phyloP scores from a whole-genome alignment of 805 yeast genomes.

The Barnettozyma sucrosica region DNA sequence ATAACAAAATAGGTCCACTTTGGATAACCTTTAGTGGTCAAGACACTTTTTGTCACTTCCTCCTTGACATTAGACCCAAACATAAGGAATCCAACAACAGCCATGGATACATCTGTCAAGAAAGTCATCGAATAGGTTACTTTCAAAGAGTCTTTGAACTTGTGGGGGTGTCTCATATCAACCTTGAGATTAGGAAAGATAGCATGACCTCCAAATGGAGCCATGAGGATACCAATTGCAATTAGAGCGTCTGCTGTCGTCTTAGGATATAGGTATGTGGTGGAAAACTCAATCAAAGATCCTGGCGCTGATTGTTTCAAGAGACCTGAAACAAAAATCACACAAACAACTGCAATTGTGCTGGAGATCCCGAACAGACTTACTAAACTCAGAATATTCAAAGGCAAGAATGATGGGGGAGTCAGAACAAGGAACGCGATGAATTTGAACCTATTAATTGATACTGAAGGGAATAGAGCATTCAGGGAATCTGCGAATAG shows the following conservation, averaged over 20 bases:
- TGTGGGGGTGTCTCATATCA: conserved; percentile 65
- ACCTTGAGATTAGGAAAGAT: conserved; percentile 67
- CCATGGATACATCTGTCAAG: conserved; percentile 57
- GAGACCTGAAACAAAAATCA: conserved; percentile 60
- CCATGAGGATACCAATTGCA: conserved; percentile 63
- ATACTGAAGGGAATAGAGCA: conserved; percentile 53
- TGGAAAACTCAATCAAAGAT: conserved; percentile 57
- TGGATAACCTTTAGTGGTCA: conserved; percentile 66
- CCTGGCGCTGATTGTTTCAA: conserved; percentile 63
- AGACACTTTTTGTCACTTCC: conserved; percentile 71
- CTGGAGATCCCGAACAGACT: conserved; percentile 67
- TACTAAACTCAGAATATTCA: conserved; percentile 63
- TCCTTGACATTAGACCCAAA: conserved; percentile 67
- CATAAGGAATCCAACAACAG: conserved; percentile 69
- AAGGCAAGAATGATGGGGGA: conserved; percentile 77
- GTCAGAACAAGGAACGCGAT: conserved; percentile 66
- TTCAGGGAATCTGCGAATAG: conserved; percentile 81
- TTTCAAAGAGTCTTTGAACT: conserved; percentile 46
- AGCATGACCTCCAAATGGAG: conserved; percentile 85
- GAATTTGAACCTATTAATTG: conserved; percentile 54
- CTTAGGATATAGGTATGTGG: conserved; percentile 62
- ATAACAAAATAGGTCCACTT: conserved; percentile 49
- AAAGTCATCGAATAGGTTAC: conserved; percentile 57
- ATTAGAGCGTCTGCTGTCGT: conserved; percentile 46
- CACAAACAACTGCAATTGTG: conserved; percentile 56